Base-by-base conservation (phyloP, 148 eudicot species). In the Heliosperma pusillum region DNA sequence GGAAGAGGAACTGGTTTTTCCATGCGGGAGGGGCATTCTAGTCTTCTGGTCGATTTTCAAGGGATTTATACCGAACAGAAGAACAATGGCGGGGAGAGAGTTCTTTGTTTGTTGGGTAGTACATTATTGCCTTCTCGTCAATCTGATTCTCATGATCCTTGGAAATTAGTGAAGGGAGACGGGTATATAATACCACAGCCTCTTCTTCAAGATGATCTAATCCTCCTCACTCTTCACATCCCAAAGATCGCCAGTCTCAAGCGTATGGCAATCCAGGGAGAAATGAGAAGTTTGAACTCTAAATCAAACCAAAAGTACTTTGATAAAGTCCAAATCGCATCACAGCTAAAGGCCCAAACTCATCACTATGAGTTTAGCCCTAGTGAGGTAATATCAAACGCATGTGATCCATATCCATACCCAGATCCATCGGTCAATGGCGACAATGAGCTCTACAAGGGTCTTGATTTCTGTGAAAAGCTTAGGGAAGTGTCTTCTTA, bases 71-170 rank as follows among this genome's bases (percentile, higher is more conserved):
- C 82, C 8, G 97, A 91, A 77, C 82, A 87, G 0, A 73, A 83
- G 19, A 80, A 81, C 50, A 85, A 83, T 53, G 77, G 80, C 21
- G 91, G 88, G 72, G 96, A 94, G 76, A 85, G 87, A 80, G 85
- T 90, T 19, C 70, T 94, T 87, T 94, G 98, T 82, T 89, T 94
- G 84, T 83, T 91, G 73, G 98, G 98, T 57, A 82, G 66, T 52
- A 69, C 98, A 15, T 82, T 87, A 84, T 79, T 94, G 79, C 98
- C 98, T 63, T 82, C 87, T 26, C 91, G 96, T 10, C 58, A 82
- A 55, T 76, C 83, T 26, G 89, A 89, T 79, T 62, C 89, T 15
- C 6, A 29, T 66, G 87, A 93, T 83, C 98, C 91, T 52, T 88
- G 94, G 92, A 83, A 78, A 17, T 86, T 88, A 82, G 78, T 82